Conservation (phyloP, 495 filamentous ascomycete species). For the Hypoxylon intermedium region DNA sequence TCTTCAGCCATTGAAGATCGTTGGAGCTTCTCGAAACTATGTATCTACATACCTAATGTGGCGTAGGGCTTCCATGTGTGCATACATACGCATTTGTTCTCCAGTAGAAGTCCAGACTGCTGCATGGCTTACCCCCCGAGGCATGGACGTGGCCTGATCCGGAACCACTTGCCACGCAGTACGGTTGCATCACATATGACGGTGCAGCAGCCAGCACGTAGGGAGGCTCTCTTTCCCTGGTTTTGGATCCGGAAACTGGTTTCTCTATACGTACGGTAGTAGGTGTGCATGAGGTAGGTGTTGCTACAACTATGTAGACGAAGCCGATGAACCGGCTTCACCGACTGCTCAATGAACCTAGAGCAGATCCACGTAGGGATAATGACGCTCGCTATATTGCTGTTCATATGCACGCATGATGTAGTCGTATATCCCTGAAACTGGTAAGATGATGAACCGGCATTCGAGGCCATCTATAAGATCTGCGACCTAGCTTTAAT, state of each 20-base stretch:
- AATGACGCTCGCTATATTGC: too few relatives aligned
- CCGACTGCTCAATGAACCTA: not conserved
- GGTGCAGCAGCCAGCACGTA: not conserved
- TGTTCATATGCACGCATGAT: too few relatives aligned
- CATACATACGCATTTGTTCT: slow-evolving; percentile 14
- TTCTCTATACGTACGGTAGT: slow-evolving; percentile 13
- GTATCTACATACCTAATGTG: too few relatives aligned
- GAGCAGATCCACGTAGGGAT: not conserved
- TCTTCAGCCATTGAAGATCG: too few relatives aligned
- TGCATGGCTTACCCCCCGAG: not conserved
- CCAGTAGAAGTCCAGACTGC: slow-evolving; percentile 11
- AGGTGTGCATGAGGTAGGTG: slow-evolving; percentile 13
- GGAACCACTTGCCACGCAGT: slow-evolving; percentile 24
- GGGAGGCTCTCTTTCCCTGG: slow-evolving; percentile 10
- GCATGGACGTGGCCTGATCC: slow-evolving; percentile 21
- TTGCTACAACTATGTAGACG: not conserved
- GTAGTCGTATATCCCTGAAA: too few relatives aligned
- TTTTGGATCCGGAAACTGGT: slow-evolving; percentile 18
- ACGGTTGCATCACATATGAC: slow-evolving; percentile 28
- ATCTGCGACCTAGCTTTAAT: too few relatives aligned
- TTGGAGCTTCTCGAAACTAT: too few relatives aligned
- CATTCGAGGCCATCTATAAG: too few relatives aligned
- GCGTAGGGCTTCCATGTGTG: too few relatives aligned
- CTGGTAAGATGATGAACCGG: too few relatives aligned
- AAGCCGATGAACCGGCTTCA: not conserved